These are phyloP conservation scores for Curvularia sp. DNA, from an alignment of 2,329 filamentous ascomycete species.

Conservation along the genomic window DNA sequence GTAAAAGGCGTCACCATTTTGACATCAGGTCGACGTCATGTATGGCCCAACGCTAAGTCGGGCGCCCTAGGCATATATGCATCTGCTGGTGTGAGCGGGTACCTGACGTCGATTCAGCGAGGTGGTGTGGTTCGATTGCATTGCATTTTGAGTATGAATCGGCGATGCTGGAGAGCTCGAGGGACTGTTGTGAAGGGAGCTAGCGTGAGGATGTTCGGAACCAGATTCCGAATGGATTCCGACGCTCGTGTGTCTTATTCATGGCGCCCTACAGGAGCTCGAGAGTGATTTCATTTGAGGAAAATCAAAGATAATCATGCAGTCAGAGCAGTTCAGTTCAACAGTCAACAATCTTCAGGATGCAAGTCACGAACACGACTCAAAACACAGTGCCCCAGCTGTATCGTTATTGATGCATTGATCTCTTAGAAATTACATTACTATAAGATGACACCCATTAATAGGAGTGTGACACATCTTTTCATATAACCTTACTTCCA, in stretches of 20 bases:
- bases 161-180: conserved; percentile 6
- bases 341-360: not conserved
- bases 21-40: conserved; percentile 28
- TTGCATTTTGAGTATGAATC: not conserved
- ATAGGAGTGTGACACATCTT: not conserved
- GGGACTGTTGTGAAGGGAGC: not conserved
- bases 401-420: not conserved
- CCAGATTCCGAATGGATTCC: not conserved
- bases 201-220: conserved; percentile 6
- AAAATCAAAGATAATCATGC: too few species aligned
- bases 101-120: conserved; percentile 8
- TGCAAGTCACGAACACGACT: not conserved
- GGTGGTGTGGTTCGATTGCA: not conserved
- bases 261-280: not conserved
- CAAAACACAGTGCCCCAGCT: too few species aligned
- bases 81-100: conserved; percentile 3
- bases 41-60: not conserved
- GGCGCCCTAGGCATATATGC: not conserved
- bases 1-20: conserved; percentile 22
- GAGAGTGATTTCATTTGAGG: too few species aligned
- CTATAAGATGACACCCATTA: not conserved
- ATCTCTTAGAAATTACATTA: not conserved
- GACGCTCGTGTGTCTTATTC: not conserved
- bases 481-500: too few species aligned
- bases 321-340: not conserved